Evolutionary conservation across 2,329 filamentous ascomycete genomes (phyloP).

Genomic region (Amphichorda felina): DNA sequence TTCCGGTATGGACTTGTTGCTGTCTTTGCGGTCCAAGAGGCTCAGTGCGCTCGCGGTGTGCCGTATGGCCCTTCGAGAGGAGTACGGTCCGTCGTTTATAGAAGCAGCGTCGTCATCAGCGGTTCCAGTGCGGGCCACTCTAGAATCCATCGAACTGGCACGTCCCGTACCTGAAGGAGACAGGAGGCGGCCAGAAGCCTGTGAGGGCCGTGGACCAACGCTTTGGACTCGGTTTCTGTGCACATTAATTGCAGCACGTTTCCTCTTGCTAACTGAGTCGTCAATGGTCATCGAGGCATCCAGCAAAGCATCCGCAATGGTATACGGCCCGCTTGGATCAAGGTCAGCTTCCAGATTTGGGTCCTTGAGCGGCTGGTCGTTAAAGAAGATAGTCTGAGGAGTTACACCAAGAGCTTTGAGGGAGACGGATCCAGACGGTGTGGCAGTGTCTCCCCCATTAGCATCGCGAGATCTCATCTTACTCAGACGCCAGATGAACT

Average conservation of each 20-base stretch:
- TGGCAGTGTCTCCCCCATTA: constrained; percentile 14
- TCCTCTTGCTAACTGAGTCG: constrained; percentile 44
- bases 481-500: constrained; percentile 84
- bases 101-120: constrained; percentile 14
- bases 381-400: constrained; percentile 86
- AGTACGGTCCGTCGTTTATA: constrained; percentile 27
- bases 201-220: constrained; percentile 16
- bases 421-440: constrained; percentile 40
- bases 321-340: constrained; percentile 42
- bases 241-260: constrained; percentile 36
- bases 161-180: constrained; percentile 17
- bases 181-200: constrained; percentile 13
- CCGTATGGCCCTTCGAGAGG: constrained; percentile 33
- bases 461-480: constrained; percentile 52
- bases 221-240: constrained; percentile 32
- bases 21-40: constrained; percentile 46
- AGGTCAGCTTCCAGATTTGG: constrained; percentile 19
- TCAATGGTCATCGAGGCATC: constrained; percentile 88
- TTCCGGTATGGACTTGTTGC: constrained; percentile 44
- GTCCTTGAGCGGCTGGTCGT: constrained; percentile 52
- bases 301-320: constrained; percentile 79
- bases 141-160: constrained; percentile 15
- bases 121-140: neutral
- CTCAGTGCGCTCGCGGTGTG: constrained; percentile 48
- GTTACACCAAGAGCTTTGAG: constrained; percentile 66